Evolutionary conservation across 495 filamentous ascomycete genomes (phyloP).

Genomic region (Annulohypoxylon moriforme): DNA sequence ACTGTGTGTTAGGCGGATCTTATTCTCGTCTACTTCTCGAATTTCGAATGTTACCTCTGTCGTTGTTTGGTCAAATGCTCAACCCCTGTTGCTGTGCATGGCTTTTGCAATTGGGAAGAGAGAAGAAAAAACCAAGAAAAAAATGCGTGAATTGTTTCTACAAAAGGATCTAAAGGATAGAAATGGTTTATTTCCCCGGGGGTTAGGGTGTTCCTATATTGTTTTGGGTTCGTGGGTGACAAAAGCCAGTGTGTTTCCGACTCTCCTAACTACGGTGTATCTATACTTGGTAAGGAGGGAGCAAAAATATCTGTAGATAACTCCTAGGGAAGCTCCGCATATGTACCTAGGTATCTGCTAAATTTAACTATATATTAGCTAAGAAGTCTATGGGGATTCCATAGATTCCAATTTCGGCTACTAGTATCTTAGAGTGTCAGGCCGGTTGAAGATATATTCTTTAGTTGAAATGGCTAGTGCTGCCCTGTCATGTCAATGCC

Average conservation of each 20-base stretch:
- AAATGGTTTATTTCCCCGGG: neutral
- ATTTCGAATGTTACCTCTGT: neutral
- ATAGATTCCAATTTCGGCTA: neutral
- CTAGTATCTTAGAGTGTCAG: neutral
- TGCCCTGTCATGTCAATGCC: neutral
- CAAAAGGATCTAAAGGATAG: neutral
- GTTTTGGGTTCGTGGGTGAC: neutral
- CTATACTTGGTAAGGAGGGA: constrained; percentile 12
- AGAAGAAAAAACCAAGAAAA: neutral
- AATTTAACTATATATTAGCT: constrained; percentile 7
- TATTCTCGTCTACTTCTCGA: neutral
- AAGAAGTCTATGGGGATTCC: neutral
- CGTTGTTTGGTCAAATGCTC: neutral
- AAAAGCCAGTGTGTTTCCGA: constrained; percentile 30
- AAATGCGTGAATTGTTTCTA: neutral
- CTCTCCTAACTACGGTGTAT: constrained; percentile 1
- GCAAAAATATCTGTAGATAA: constrained; percentile 10
- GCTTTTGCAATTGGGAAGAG: constrained; percentile 1
- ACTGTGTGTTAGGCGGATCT: neutral
- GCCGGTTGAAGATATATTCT: neutral
- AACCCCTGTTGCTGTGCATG: constrained; percentile 13
- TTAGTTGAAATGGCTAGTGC: neutral
- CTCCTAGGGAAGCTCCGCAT: neutral
- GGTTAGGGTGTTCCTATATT: constrained; percentile 10
- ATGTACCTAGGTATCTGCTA: constrained; percentile 10